Evolutionary conservation across 169 alveolate genomes (phyloP).

Genomic region (Cryptosporidium baileyi): DNA sequence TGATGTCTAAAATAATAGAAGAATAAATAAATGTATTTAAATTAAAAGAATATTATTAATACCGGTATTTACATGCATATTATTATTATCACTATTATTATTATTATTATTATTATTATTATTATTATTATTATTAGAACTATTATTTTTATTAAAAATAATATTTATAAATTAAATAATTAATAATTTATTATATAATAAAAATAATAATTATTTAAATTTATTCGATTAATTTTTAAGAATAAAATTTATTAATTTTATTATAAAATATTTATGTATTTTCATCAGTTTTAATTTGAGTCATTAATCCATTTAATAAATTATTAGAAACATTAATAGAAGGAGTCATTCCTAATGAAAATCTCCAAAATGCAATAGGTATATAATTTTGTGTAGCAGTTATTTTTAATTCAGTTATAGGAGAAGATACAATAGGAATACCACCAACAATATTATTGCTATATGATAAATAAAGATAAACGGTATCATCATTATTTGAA

Average conservation of each 20-base stretch:
- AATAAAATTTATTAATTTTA: not conserved
- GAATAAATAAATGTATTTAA: not conserved
- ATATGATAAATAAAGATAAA: constrained; percentile 16
- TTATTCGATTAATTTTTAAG: no score
- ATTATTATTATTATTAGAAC: not conserved
- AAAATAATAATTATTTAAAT: no score
- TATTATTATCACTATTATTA: no score
- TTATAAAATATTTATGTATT: not conserved
- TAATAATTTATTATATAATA: no score
- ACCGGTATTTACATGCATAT: no score
- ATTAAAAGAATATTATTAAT: not conserved
- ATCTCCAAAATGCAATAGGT: constrained; percentile 30
- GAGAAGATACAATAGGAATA: not conserved
- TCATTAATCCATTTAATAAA: constrained; percentile 1
- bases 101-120: no score
- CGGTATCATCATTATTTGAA: not conserved
- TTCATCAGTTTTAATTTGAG: constrained; percentile 36
- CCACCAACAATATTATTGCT: not conserved
- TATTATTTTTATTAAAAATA: no score
- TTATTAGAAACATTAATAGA: not conserved
- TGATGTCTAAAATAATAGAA: not conserved
- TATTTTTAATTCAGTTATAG: not conserved
- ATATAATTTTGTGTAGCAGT: not conserved
- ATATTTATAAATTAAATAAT: no score
- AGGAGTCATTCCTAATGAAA: constrained; percentile 23